These are phyloP conservation scores for Aegilops sharonensis DNA, from an alignment of 176 grass and related monocot species.

Conservation along the genomic window DNA sequence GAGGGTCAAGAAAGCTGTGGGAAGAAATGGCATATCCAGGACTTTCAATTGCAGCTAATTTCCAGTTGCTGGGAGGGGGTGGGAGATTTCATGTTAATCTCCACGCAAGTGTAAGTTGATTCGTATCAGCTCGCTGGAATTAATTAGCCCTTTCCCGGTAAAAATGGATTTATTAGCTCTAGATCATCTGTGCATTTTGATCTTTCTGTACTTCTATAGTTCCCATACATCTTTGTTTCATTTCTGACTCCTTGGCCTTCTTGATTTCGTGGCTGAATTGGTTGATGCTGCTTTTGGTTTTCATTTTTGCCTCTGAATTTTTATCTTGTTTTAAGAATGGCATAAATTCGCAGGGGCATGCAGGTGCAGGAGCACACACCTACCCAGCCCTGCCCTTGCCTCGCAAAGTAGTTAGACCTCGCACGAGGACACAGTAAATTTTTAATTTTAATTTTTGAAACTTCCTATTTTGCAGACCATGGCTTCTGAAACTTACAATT, in stretches of 20 bases:
- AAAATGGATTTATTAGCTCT: background rate
- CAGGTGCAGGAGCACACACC: no score
- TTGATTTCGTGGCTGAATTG: background rate
- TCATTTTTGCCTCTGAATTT: no score
- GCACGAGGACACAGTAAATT: no score
- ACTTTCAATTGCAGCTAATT: constrained; percentile 20
- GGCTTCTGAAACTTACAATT: no score
- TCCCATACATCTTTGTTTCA: background rate
- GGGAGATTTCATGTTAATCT: background rate
- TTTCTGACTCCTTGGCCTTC: background rate
- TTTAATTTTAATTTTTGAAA: no score
- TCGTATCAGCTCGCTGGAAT: background rate
- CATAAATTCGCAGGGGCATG: no score
- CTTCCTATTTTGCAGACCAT: no score
- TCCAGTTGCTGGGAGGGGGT: background rate
- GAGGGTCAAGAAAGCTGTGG: constrained; percentile 99
- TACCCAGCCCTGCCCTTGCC: no score
- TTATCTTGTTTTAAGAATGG: no score
- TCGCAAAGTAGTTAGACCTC: no score
- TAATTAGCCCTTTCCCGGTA: background rate
- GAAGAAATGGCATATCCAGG: constrained; percentile 82
- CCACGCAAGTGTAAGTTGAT: constrained; percentile 12
- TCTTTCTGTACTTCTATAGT: background rate
- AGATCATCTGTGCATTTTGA: background rate
- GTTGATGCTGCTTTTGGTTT: no score